phyloP scores from a whole-genome alignment of 192 early-diverging fungal genomes.

The Coemansia guatemalensis region DNA sequence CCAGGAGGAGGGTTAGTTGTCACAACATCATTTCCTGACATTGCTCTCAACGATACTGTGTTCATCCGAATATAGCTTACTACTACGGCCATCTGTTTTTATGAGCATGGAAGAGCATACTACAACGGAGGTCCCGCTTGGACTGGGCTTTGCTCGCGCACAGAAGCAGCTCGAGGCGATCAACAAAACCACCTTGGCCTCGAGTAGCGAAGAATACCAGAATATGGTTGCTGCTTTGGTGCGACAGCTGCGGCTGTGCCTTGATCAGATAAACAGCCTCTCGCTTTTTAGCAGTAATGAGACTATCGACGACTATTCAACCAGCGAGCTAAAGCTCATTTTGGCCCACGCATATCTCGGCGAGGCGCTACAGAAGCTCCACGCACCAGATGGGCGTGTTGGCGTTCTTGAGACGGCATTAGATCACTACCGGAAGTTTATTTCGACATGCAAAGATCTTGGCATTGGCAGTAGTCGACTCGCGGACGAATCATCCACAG shows the following conservation, averaged over 20 bases:
- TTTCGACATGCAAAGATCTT: slow-evolving; percentile 21
- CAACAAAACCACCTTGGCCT: slow-evolving; percentile 20
- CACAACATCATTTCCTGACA: too few species aligned
- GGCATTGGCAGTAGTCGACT: slow-evolving; percentile 15
- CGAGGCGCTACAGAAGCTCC: slow-evolving; percentile 39
- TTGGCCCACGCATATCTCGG: slow-evolving; percentile 37
- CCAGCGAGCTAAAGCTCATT: slow-evolving; percentile 68
- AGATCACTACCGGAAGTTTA: slow-evolving; percentile 24
- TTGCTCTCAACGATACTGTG: background rate
- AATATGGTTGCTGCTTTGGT: slow-evolving; percentile 18
- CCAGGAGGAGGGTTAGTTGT: too few species aligned
- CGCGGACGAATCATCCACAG: slow-evolving; percentile 30
- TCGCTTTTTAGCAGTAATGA: slow-evolving; percentile 87
- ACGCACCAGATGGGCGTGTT: slow-evolving; percentile 2
- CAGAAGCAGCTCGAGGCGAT: slow-evolving; percentile 36
- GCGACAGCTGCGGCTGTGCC: slow-evolving; percentile 21
- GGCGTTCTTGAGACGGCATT: slow-evolving; percentile 22
- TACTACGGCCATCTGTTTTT: background rate
- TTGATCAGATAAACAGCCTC: slow-evolving; percentile 48
- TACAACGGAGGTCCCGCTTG: slow-evolving; percentile 20
- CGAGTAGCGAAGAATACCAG: slow-evolving; percentile 46
- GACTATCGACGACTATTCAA: slow-evolving; percentile 81
- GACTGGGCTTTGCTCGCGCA: slow-evolving; percentile 36
- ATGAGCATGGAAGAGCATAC: slow-evolving; percentile 1
- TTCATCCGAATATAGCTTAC: background rate